These are phyloP conservation scores for Mycosarcoma mackinlayi DNA, from an alignment of 1,284 basidiomycete species.

Conservation along the genomic window DNA sequence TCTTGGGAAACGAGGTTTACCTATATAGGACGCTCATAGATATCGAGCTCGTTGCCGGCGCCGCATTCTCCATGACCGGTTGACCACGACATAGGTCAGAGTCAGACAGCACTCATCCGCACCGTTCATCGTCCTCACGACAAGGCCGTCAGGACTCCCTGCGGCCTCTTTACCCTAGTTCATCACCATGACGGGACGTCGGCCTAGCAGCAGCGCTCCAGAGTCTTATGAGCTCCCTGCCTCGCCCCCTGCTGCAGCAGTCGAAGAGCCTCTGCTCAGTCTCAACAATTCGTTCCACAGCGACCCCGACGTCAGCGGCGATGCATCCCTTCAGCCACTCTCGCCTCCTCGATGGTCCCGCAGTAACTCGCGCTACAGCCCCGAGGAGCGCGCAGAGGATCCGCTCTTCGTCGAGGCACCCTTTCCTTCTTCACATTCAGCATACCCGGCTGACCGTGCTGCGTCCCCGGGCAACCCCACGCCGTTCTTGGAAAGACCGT, in stretches of 20 bases:
- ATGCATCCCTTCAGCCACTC: constrained; percentile 25
- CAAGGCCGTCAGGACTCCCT: no score
- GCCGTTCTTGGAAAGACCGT: constrained; percentile 21
- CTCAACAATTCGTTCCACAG: constrained; percentile 16
- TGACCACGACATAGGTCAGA: no score
- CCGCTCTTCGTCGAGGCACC: constrained; percentile 4
- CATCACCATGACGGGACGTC: constrained; percentile 18
- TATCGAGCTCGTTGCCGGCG: no score
- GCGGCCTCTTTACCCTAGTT: no score
- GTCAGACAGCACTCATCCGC: no score
- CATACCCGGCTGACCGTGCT: constrained; percentile 9
- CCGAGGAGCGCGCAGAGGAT: constrained; percentile 8
- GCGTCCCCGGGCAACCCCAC: constrained; percentile 3
- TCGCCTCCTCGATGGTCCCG: constrained; percentile 25
- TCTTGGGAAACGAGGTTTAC: no score
- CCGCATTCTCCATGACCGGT: no score
- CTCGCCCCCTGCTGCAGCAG: constrained; percentile 16
- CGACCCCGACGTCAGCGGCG: constrained; percentile 17
- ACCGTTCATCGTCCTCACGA: no score
- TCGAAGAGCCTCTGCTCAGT: constrained; percentile 28
- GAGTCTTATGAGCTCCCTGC: constrained; percentile 29
- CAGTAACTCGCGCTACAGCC: constrained; percentile 19
- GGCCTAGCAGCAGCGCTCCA: constrained; percentile 3
- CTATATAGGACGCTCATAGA: no score
- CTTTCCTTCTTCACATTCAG: constrained; percentile 10